Percentiles rank a stretch among this genome's conserved stretches.
Evolutionary conservation across 352 stramenopile species (phyloP).

Genomic region (Phytophthora brassicae): DNA sequence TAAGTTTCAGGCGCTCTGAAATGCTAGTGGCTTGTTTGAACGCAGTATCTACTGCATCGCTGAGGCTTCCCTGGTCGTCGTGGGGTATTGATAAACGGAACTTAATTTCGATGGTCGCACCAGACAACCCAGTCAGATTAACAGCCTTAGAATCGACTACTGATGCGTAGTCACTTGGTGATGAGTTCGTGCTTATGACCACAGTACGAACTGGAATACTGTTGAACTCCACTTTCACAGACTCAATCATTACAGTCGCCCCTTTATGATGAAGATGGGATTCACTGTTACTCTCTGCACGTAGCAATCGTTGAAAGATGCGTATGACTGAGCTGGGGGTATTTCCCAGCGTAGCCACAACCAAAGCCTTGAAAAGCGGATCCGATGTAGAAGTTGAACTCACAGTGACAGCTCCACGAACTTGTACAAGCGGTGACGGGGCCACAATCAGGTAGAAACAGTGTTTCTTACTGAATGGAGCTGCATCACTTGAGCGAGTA

Average conservation of each 20-base stretch:
- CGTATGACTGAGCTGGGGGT: conserved; percentile 8
- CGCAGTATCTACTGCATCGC: conserved; percentile 31
- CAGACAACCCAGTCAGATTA: conserved; percentile 16
- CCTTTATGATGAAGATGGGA: conserved; percentile 46
- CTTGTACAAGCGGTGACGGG: conserved; percentile 38
- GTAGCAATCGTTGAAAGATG: conserved; percentile 46
- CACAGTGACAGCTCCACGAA: conserved; percentile 43
- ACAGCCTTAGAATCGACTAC: conserved; percentile 5
- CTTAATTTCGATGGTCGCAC: conserved; percentile 30
- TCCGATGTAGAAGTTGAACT: conserved; percentile 21
- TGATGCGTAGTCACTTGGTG: conserved; percentile 17
- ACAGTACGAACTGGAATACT: conserved; percentile 21
- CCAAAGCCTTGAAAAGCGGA: conserved; percentile 40
- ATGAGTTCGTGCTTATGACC: conserved; percentile 15
- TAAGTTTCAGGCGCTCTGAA: conserved; percentile 24
- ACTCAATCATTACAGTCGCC: conserved; percentile 41
- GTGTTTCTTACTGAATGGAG: conserved; percentile 35
- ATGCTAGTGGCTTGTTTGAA: conserved; percentile 36
- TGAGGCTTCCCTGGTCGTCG: conserved; percentile 44
- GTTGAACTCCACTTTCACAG: conserved; percentile 30
- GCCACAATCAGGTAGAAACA: conserved; percentile 56
- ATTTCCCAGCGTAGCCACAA: conserved; percentile 16
- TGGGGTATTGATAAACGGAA: conserved; percentile 49
- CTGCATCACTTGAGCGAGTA: background rate
- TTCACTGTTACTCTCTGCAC: conserved; percentile 32